These are phyloP conservation scores for Cucumis melo DNA, from an alignment of 306 rosid species.

Conservation along the genomic window DNA sequence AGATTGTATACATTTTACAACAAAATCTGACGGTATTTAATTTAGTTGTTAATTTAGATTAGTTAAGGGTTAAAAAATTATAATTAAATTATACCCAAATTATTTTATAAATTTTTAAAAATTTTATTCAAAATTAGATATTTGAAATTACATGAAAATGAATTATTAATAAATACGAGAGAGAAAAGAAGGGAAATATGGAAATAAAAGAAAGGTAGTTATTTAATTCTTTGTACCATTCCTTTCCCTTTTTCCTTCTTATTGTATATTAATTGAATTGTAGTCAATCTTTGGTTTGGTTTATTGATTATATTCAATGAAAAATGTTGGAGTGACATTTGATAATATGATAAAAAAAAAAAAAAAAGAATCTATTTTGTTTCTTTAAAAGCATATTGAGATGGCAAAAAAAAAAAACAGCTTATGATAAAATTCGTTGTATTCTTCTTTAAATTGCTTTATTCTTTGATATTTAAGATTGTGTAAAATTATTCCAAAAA, in stretches of 20 bases:
- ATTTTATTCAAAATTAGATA: too few species aligned
- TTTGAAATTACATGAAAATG: too few species aligned
- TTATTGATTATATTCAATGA: too few species aligned
- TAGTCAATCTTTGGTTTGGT: too few species aligned
- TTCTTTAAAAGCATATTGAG: background rate
- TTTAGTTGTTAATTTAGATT: too few species aligned
- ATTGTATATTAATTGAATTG: too few species aligned
- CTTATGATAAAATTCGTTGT: too few species aligned
- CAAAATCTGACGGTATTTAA: too few species aligned
- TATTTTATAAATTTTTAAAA: too few species aligned
- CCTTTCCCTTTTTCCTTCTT: background rate
- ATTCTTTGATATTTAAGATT: background rate
- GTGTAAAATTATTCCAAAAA: background rate
- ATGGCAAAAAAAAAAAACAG: background rate
- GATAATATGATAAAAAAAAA: background rate
- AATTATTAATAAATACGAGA: background rate
- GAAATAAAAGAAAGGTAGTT: background rate
- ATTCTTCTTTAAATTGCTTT: background rate
- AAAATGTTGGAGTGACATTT: background rate
- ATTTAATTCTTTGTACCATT: background rate
- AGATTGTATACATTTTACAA: too few species aligned
- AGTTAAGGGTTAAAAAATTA: too few species aligned
- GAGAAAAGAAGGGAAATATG: background rate
- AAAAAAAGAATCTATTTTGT: background rate
- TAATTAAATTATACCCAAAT: too few species aligned